Conservation (phyloP, 192 early-diverging fungal species). For the Dissophora ornata region DNA sequence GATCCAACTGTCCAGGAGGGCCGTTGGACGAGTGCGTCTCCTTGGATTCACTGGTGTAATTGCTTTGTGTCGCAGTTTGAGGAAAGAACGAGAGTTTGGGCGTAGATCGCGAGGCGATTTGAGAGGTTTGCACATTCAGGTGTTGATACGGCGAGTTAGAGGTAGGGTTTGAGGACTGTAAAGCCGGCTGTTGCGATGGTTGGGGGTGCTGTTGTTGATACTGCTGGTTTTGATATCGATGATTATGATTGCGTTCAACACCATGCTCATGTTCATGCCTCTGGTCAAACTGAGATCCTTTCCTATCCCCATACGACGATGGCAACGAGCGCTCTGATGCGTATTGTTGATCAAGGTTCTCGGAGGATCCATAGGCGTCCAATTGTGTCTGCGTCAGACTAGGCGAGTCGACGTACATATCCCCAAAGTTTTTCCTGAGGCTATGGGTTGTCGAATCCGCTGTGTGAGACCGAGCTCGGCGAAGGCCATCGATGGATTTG, state of each 20-base stretch:
- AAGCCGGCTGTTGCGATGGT: neutral
- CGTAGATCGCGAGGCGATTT: slow-evolving; percentile 41
- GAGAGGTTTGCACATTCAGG: slow-evolving; percentile 35
- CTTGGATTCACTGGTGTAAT: slow-evolving; percentile 42
- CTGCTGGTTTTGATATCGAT: neutral
- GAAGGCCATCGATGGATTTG: slow-evolving; percentile 45
- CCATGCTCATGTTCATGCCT: neutral
- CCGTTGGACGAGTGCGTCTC: slow-evolving; percentile 53
- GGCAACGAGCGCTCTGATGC: neutral
- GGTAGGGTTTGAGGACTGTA: neutral
- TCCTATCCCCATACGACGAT: slow-evolving; percentile 7
- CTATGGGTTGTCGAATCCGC: slow-evolving; percentile 32
- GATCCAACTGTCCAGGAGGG: slow-evolving; percentile 27
- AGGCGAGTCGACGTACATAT: slow-evolving; percentile 34
- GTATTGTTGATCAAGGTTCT: neutral
- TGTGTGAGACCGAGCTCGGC: slow-evolving; percentile 39
- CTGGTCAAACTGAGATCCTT: neutral
- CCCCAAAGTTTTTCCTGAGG: slow-evolving; percentile 28
- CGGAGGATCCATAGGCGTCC: slow-evolving; percentile 31
- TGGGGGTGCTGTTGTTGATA: slow-evolving; percentile 9
- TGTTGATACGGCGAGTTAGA: slow-evolving; percentile 28
- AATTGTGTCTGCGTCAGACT: slow-evolving; percentile 39
- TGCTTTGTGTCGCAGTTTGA: slow-evolving; percentile 24
- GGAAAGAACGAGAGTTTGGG: slow-evolving; percentile 43
- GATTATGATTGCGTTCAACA: neutral